Evolutionary conservation across 495 filamentous ascomycete genomes (phyloP).

Genomic region (Daldinia decipiens): DNA sequence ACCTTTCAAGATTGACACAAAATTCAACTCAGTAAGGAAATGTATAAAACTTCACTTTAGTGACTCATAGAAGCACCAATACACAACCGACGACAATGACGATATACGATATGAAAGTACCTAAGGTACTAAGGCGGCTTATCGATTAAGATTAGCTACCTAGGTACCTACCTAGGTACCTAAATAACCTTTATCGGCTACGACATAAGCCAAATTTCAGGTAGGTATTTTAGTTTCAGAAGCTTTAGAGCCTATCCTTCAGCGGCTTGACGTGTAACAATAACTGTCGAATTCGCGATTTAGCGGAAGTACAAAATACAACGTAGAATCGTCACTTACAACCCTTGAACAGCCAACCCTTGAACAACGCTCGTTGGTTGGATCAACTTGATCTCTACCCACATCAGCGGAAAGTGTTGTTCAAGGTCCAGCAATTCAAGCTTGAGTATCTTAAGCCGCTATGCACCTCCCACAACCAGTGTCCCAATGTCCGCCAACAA

Average conservation of each 20-base stretch:
- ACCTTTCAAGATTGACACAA: background rate
- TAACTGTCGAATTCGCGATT: background rate
- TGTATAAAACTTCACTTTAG: conserved; percentile 2
- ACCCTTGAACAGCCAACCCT: conserved; percentile 5
- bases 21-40: background rate
- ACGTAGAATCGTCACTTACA: conserved; percentile 7
- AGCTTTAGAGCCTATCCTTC: background rate
- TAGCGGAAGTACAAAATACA: background rate
- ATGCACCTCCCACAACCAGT: conserved; percentile 46
- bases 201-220: too few species aligned
- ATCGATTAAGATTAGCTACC: conserved; percentile 32
- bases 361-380: conserved; percentile 4
- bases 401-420: conserved; percentile 19
- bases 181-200: too few species aligned
- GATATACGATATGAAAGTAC: conserved; percentile 15
- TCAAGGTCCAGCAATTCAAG: conserved; percentile 32
- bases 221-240: too few species aligned
- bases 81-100: conserved; percentile 24
- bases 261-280: background rate
- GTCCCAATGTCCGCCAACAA: conserved; percentile 50
- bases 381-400: conserved; percentile 18
- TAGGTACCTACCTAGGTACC: too few species aligned
- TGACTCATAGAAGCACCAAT: conserved; percentile 28
- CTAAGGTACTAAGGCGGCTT: conserved; percentile 25
- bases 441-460: conserved; percentile 46